Base-by-base conservation (phyloP, 164 flowering plant species). In the Tetrastigma voinierianum region DNA sequence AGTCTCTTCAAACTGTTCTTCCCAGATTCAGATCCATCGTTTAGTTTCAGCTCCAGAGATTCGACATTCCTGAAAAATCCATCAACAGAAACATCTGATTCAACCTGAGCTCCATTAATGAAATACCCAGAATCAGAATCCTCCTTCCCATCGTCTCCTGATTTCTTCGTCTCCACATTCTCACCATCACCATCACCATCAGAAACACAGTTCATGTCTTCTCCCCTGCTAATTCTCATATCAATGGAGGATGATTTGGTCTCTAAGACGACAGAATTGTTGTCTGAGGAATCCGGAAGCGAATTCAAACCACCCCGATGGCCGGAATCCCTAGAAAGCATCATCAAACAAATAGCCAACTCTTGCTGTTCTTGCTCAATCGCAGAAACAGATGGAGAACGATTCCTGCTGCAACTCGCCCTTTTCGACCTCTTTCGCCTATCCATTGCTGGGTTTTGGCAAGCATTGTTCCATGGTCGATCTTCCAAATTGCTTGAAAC, bases 291-390 rank as follows among this genome's bases (percentile, higher is more conserved):
- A 40, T 90, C n/a, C 0, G 67, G 83, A 69, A 80, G 76, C 3
- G n/a, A 77, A 72, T 80, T 72, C 19, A 71, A 40, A 10, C 83
- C 76, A 44, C 78, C n/a, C n/a, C 83, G 70, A 19, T 64, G 48
- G 3, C 84, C 69, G 9, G 82, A 79, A 71, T 89, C 98, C 72
- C 83, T 84, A 44, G 98, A 93, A 62, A 93, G 57, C 96, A 93
- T 78, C 91, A 93, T 84, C 82, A 93, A 82, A 69, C 86, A 82
- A 72, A 80, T 76, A 57, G 98, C 98, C 15, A 83, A 83, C 51
- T 87, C 96, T 72, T 86, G 90, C 67, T 82, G 87, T 44, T 87
- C 96, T 66, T 81, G 87, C 75, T 89, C 91, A 57, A 80, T 74
- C 69, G 78, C 95, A 64, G 85, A 86, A 69, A 67, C 85, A 64